A percentile compares a stretch with the other conserved stretches of the same genome.
These are phyloP conservation scores for Trichophyton mentagrophytes DNA, from an alignment of 2,329 filamentous ascomycete species.

Conservation along the genomic window DNA sequence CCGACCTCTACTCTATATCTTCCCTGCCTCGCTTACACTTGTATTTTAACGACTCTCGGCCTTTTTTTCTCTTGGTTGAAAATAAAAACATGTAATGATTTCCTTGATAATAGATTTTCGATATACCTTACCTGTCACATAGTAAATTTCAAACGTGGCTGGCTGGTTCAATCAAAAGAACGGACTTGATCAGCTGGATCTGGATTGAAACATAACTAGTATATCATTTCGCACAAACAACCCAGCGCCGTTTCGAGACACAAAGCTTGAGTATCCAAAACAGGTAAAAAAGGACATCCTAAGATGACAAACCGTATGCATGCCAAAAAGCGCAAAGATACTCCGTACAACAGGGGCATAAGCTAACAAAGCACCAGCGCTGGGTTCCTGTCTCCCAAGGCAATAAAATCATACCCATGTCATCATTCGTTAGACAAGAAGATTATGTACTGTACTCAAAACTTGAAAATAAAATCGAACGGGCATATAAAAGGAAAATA, in stretches of 20 bases:
- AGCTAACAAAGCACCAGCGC: not conserved
- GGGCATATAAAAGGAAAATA: not conserved
- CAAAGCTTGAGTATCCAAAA: not conserved
- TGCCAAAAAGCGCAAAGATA: not conserved
- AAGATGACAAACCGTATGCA: not conserved
- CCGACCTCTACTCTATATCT: not conserved
- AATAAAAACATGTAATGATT: not conserved
- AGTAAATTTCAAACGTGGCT: not conserved
- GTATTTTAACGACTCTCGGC: not conserved
- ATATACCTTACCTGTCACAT: not conserved
- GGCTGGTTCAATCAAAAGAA: not conserved
- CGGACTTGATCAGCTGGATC: not conserved
- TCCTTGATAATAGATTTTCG: not conserved
- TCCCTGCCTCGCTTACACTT: not conserved
- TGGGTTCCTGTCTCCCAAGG: not conserved
- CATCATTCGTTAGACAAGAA: not conserved
- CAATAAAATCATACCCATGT: slow-evolving; percentile 1
- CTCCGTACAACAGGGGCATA: not conserved
- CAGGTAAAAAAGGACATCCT: not conserved
- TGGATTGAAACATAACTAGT: not conserved
- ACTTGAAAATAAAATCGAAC: not conserved
- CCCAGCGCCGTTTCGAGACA: not conserved
- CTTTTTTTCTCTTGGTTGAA: not conserved
- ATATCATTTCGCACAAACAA: not conserved
- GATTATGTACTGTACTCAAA: slow-evolving; percentile 3